Conservation (phyloP, 208 protist genomes). For the Acanthamoeba castellanii region DNA sequence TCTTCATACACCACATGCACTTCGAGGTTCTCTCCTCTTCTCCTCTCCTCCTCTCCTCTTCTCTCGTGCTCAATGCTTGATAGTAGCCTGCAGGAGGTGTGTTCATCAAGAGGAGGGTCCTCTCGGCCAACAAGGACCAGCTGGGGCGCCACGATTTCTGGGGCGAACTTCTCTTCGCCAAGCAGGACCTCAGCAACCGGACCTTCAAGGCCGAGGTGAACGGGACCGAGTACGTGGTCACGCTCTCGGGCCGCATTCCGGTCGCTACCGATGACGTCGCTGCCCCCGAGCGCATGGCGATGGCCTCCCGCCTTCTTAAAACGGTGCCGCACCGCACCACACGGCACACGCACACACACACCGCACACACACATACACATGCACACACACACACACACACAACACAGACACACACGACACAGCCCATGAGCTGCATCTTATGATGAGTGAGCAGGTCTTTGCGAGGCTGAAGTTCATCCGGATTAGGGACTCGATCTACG, state of each 20-base stretch:
- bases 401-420: background rate
- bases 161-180: constrained; percentile 5
- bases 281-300: background rate
- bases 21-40: background rate
- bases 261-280: background rate
- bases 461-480: background rate
- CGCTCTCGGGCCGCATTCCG: background rate
- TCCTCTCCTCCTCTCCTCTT: background rate
- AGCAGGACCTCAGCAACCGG: background rate
- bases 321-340: background rate
- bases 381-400: no score
- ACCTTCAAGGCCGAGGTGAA: background rate
- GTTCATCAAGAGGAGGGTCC: background rate
- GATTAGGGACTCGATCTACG: background rate
- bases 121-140: background rate
- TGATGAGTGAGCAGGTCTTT: background rate
- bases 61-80: background rate
- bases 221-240: background rate
- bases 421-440: no score
- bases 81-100: background rate
- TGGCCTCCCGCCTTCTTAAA: background rate
- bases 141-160: background rate
- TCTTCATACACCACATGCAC: constrained; percentile 25
- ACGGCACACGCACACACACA: background rate
- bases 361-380: background rate